phyloP scores from a whole-genome alignment of 192 early-diverging fungal genomes.

The Podochytrium sp. region DNA sequence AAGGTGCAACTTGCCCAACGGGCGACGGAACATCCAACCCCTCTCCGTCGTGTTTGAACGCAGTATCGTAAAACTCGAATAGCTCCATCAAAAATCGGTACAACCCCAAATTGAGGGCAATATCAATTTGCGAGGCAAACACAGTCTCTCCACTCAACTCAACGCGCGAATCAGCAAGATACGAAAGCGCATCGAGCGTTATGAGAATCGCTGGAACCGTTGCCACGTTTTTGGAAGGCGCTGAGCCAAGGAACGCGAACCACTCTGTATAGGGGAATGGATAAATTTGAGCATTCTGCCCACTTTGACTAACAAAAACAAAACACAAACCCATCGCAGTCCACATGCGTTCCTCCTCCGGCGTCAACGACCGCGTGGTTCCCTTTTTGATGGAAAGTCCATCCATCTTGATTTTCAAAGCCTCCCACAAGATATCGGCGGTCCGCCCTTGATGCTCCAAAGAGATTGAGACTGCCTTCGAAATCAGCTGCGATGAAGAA shows the following conservation, averaged over 20 bases:
- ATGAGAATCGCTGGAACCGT: constrained; percentile 33
- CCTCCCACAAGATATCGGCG: constrained; percentile 10
- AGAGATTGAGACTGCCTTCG: constrained; percentile 29
- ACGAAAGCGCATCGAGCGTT: constrained; percentile 17
- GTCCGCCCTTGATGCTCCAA: constrained; percentile 12
- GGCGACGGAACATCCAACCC: neutral
- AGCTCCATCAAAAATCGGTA: constrained; percentile 54
- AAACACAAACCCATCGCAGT: constrained; percentile 41
- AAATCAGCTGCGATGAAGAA: constrained; percentile 26
- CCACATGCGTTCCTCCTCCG: constrained; percentile 53
- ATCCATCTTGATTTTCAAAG: constrained; percentile 19
- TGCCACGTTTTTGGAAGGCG: constrained; percentile 47
- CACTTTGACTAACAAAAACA: constrained; percentile 29
- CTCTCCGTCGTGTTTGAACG: constrained; percentile 27
- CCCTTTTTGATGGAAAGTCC: constrained; percentile 45
- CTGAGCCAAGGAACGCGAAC: constrained; percentile 47
- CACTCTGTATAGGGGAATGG: constrained; percentile 37
- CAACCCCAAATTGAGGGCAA: constrained; percentile 56
- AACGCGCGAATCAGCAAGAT: constrained; percentile 22
- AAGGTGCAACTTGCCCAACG: neutral
- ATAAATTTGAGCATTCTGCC: constrained; percentile 36
- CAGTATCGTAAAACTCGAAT: constrained; percentile 39
- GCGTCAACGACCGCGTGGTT: constrained; percentile 44
- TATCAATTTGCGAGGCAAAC: constrained; percentile 51
- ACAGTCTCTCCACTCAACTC: constrained; percentile 45